Evolutionary conservation across 495 filamentous ascomycete genomes (phyloP).

Genomic region (Podospora pseudocomata): DNA sequence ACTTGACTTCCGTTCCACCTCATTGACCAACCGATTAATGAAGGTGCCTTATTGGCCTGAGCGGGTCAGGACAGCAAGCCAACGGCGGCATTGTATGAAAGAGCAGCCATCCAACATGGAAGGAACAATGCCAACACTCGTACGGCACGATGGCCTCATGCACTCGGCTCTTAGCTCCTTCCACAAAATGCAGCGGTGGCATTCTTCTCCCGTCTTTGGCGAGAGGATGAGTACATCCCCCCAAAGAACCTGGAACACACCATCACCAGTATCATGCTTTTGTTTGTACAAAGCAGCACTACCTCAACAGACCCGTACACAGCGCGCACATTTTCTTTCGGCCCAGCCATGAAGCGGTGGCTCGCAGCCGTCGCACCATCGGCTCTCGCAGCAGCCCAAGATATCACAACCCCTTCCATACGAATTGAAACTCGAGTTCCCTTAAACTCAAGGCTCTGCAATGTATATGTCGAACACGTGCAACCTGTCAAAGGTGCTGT

Average conservation of each 20-base stretch:
- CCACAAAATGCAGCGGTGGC: background rate
- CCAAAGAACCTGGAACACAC: background rate
- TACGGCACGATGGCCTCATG: background rate
- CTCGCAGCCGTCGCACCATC: background rate
- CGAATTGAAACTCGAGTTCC: slow-evolving; percentile 32
- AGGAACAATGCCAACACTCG: background rate
- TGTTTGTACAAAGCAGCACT: background rate
- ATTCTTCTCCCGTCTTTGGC: background rate
- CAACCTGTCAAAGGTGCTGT: slow-evolving; percentile 23
- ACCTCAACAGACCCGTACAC: background rate
- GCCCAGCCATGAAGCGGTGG: slow-evolving; percentile 9
- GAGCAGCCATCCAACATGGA: background rate
- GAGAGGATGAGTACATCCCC: background rate
- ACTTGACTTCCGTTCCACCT: background rate
- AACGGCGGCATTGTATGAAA: no score
- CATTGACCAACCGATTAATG: no score
- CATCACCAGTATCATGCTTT: background rate
- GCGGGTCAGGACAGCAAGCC: no score
- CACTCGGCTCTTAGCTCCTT: background rate
- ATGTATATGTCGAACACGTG: slow-evolving; percentile 39
- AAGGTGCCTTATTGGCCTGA: no score
- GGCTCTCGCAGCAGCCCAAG: background rate
- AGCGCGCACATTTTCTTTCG: background rate
- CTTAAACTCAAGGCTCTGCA: slow-evolving; percentile 41
- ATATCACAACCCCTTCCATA: slow-evolving; percentile 24